phyloP scores from a whole-genome alignment of 495 filamentous ascomycete genomes.

The Aspergillus ostianus region DNA sequence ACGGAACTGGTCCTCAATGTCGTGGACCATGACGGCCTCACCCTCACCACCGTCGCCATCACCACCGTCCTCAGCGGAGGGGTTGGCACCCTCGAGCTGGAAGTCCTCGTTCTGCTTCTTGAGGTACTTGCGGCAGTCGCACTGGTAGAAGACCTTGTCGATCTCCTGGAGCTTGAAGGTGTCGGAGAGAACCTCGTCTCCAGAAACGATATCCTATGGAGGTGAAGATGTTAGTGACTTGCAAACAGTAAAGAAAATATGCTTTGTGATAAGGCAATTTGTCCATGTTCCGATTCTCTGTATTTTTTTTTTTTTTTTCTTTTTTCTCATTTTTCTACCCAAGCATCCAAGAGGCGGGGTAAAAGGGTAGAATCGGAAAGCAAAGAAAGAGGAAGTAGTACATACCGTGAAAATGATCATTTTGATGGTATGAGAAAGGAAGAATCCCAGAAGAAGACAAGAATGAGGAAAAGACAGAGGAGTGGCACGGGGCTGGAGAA shows the following conservation, averaged over 20 bases:
- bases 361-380: slow-evolving; percentile 3
- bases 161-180: slow-evolving; percentile 76
- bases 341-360: not conserved
- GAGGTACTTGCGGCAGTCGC: slow-evolving; percentile 84
- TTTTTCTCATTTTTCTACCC: not conserved
- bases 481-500: slow-evolving; percentile 23
- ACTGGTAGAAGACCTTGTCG: slow-evolving; percentile 78
- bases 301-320: slow-evolving; percentile 3
- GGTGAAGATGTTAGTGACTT: slow-evolving; percentile 15
- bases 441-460: slow-evolving; percentile 16
- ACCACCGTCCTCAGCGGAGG: slow-evolving; percentile 86
- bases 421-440: slow-evolving; percentile 41
- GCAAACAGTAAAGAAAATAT: not conserved
- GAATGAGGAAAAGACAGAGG: slow-evolving; percentile 20
- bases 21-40: slow-evolving; percentile 69
- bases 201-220: slow-evolving; percentile 78
- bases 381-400: slow-evolving; percentile 8
- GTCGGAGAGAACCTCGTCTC: slow-evolving; percentile 95
- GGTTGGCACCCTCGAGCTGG: slow-evolving; percentile 93
- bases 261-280: not conserved
- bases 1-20: slow-evolving; percentile 91
- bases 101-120: slow-evolving; percentile 68
- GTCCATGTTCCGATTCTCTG: slow-evolving; percentile 54
- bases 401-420: slow-evolving; percentile 92
- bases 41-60: slow-evolving; percentile 68